Percentiles rank a stretch among this genome's conserved stretches.
Conservation (phyloP, 345 rosid genomes). For the Moricandia arvensis region DNA sequence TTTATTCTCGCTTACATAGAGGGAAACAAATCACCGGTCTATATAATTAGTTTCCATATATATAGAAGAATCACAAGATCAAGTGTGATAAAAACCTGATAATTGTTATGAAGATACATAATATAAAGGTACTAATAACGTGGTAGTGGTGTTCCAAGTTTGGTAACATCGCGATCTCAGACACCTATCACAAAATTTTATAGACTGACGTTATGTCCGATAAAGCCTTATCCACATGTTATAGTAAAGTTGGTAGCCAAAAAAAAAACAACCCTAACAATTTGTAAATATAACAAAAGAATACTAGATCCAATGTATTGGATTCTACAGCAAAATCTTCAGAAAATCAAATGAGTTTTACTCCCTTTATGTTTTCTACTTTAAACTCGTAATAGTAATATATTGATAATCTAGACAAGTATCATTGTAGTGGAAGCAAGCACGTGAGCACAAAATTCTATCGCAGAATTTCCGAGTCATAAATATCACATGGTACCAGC, state of each 20-base stretch:
- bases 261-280: background rate
- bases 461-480: conserved; percentile 3
- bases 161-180: background rate
- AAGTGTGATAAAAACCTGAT: background rate
- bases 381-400: background rate
- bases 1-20: background rate
- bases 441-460: conserved; percentile 5
- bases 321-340: background rate
- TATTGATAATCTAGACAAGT: background rate
- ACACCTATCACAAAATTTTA: background rate
- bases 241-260: background rate
- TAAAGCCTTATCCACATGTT: background rate
- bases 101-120: too few species aligned
- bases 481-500: background rate
- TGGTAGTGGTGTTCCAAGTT: background rate
- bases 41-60: too few species aligned
- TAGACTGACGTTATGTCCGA: background rate
- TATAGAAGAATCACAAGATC: background rate
- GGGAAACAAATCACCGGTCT: too few species aligned
- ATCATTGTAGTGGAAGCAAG: conserved; percentile 19
- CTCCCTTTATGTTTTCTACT: background rate
- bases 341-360: background rate
- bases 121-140: background rate
- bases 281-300: background rate
- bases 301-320: background rate